Evolutionary conservation across 306 rosid species (phyloP).

Genomic region (Lathyrus sativus): DNA sequence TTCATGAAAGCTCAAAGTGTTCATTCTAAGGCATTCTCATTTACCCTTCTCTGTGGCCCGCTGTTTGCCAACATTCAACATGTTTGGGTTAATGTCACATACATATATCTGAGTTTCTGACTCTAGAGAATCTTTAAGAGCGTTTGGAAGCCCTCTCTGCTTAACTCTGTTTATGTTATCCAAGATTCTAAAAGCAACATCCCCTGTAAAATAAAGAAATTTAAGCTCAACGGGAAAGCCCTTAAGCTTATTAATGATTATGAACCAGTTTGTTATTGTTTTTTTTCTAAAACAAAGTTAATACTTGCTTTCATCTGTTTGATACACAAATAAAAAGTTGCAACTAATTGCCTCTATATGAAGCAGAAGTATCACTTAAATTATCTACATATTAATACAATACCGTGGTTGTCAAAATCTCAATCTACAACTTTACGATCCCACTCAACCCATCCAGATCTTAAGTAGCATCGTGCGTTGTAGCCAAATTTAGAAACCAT

Average conservation of each 20-base stretch:
- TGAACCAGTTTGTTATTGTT: too few species aligned
- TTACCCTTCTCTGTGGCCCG: constrained; percentile 76
- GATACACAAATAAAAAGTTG: too few species aligned
- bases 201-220: constrained; percentile 61
- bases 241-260: constrained; percentile 6
- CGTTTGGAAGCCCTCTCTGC: constrained; percentile 62
- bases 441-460: too few species aligned
- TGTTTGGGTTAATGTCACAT: constrained; percentile 86
- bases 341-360: background rate
- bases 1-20: constrained; percentile 4
- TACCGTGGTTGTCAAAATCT: too few species aligned
- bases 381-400: constrained; percentile 21
- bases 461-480: too few species aligned
- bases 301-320: too few species aligned
- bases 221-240: constrained; percentile 17
- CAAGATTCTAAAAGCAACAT: constrained; percentile 91
- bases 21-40: constrained; percentile 23
- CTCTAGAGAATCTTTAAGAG: constrained; percentile 55
- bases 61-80: constrained; percentile 84
- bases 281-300: too few species aligned
- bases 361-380: constrained; percentile 19
- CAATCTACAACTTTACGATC: too few species aligned
- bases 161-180: constrained; percentile 66
- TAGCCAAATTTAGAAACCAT: too few species aligned
- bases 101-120: constrained; percentile 77